These are phyloP conservation scores for Fraxinus sp. DNA, from an alignment of 305 asterid genomes.

Conservation along the genomic window DNA sequence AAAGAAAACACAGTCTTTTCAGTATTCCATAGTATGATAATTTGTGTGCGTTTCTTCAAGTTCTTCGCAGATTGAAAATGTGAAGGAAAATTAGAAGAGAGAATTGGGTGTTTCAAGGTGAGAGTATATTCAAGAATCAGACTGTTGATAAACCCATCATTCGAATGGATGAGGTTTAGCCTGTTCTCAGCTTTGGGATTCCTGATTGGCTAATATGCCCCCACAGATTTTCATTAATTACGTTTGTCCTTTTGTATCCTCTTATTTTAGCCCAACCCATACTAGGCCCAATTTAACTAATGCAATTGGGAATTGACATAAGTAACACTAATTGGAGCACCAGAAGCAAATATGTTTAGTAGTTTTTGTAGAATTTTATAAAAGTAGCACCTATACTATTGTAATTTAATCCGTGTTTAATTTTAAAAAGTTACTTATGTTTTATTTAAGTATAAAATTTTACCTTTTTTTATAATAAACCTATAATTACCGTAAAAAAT, in stretches of 20 bases:
- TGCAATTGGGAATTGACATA: neutral
- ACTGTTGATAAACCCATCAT: conserved; percentile 36
- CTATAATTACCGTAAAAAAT: neutral
- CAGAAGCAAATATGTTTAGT: neutral
- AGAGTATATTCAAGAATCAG: conserved; percentile 18
- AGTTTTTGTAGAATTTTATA: neutral
- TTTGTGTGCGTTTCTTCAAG: neutral
- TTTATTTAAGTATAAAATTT: neutral
- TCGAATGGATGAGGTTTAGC: conserved; percentile 47
- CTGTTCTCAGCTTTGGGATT: conserved; percentile 12
- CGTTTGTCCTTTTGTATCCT: neutral
- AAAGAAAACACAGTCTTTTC: neutral
- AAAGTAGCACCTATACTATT: neutral
- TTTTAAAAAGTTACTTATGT: neutral
- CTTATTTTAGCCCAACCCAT: neutral
- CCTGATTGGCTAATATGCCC: conserved; percentile 27
- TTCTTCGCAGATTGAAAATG: neutral
- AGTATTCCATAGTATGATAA: neutral
- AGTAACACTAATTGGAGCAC: neutral
- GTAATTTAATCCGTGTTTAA: neutral
- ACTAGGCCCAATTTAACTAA: neutral
- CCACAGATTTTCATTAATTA: neutral
- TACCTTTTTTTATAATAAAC: neutral
- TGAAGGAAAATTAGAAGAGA: conserved; percentile 15
- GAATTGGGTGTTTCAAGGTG: neutral